Evolutionary conservation across 345 rosid species (phyloP), one percentile per base, ranked within the genome.

Genomic region (Eucalyptus curtisii): DNA sequence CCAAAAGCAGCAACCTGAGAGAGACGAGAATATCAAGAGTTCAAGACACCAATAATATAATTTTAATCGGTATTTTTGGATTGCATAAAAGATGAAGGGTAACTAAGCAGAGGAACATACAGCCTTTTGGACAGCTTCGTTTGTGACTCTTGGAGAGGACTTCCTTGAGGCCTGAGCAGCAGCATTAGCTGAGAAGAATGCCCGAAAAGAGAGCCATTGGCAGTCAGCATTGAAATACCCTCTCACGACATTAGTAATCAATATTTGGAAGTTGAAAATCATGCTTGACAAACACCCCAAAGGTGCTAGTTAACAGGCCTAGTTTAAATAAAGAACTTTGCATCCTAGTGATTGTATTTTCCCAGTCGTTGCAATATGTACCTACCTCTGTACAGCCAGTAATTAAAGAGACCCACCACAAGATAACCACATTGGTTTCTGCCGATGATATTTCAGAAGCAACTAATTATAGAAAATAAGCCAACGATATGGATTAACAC

Each of bases 71-170:
- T 55, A 55, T 22, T 24, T 20, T 55, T 0, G 27, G 61, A 55
- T 22, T 0, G 30, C 61, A 24, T 1, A 4, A 10, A 55, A 22
- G 1, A 53, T 33, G 17, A 86, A 22, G 11, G 37, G 55, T 37
- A 82, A 10, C 17, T 17, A 11, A 24, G 49, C 8, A 76, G 71
- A 52, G 85, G 47, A 33, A 89, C 99, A 91, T 92, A 96, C 99
- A 90, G 94, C 92, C 91, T 93, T 94, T 88, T 95, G 99, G 81
- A 96, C 99, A 88, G 95, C 92, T 86, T 92, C 90, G 85, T 97
- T 95, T 87, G 89, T 95, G 92, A 96, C 97, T 91, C 99, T 94
- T 49, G 98, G 99, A 86, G 98, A 97, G 88, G 95, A 94, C 90
- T 93, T 95, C 90, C 98, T 95, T 40, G 98, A 97, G 86, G 97